Conservation (phyloP, 2,329 filamentous ascomycete genomes). For the Acrocalymma vagum region DNA sequence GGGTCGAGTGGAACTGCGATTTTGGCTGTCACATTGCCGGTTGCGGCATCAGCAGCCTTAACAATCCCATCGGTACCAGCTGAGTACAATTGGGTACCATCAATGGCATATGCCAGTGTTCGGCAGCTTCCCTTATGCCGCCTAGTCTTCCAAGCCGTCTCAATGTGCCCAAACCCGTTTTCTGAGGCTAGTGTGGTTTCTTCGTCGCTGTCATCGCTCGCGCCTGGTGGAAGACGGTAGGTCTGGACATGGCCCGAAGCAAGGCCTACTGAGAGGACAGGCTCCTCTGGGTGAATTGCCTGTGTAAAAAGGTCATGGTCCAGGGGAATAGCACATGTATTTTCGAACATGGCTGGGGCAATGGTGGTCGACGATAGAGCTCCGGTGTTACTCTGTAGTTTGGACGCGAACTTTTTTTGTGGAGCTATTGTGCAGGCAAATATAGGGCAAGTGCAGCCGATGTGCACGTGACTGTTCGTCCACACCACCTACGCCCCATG, state of each 20-base stretch:
- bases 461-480: slow-evolving; percentile 17
- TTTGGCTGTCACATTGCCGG: slow-evolving; percentile 79
- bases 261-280: slow-evolving; percentile 85
- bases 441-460: slow-evolving; percentile 24
- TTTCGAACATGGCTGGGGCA: slow-evolving; percentile 77
- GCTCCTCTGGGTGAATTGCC: slow-evolving; percentile 83
- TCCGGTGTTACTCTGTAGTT: too few species aligned
- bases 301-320: slow-evolving; percentile 88
- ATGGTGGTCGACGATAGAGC: too few species aligned
- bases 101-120: slow-evolving; percentile 77
- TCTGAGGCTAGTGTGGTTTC: slow-evolving; percentile 60
- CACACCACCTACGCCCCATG: too few species aligned
- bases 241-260: slow-evolving; percentile 86
- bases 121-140: slow-evolving; percentile 95
- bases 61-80: slow-evolving; percentile 70
- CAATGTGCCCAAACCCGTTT: slow-evolving; percentile 77
- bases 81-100: slow-evolving; percentile 73
- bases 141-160: slow-evolving; percentile 84
- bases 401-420: slow-evolving; percentile 38
- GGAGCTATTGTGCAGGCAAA: slow-evolving; percentile 18
- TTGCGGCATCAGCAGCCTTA: slow-evolving; percentile 67
- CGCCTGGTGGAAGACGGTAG: slow-evolving; percentile 73
- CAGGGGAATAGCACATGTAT: slow-evolving; percentile 87
- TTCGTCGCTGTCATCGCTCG: slow-evolving; percentile 58
- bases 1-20: slow-evolving; percentile 72